phyloP scores from a whole-genome alignment of 345 rosid species.

The Conringia planisiliqua region DNA sequence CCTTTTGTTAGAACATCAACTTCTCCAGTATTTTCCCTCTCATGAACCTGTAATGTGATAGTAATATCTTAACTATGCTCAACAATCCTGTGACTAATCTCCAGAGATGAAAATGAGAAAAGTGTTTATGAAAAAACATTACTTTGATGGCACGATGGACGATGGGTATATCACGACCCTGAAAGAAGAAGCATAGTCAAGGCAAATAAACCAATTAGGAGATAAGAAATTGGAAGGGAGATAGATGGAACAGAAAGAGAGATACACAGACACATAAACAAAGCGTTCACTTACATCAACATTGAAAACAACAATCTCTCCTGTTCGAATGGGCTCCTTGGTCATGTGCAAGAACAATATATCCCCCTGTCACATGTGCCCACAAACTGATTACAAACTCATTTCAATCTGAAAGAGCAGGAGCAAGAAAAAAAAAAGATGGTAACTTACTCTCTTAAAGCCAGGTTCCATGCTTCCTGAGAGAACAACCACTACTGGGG shows the following conservation, averaged over 20 bases:
- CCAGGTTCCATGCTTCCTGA: slow-evolving; percentile 99
- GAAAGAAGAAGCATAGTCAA: slow-evolving; percentile 15
- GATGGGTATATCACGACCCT: slow-evolving; percentile 97
- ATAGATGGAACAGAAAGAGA: not conserved
- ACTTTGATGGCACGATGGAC: slow-evolving; percentile 98
- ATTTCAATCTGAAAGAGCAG: not conserved
- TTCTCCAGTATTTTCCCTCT: slow-evolving; percentile 71
- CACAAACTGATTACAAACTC: slow-evolving; percentile 1
- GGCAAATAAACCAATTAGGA: not conserved
- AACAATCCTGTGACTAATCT: not conserved
- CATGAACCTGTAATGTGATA: slow-evolving; percentile 62
- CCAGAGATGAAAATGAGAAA: not conserved
- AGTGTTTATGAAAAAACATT: not conserved
- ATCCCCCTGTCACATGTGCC: slow-evolving; percentile 62
- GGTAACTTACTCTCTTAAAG: slow-evolving; percentile 72
- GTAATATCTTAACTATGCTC: not conserved
- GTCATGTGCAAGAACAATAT: slow-evolving; percentile 92
- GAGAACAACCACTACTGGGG: slow-evolving; percentile 97
- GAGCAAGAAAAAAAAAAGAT: slow-evolving; percentile 2
- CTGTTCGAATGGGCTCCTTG: slow-evolving; percentile 88
- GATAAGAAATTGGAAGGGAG: not conserved
- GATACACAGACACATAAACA: not conserved
- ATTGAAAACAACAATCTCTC: slow-evolving; percentile 96
- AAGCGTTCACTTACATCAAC: slow-evolving; percentile 59
- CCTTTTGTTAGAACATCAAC: slow-evolving; percentile 98